Evolutionary conservation across 352 stramenopile genomes (phyloP).

Genomic region (Globisporangium megalacanthum): DNA sequence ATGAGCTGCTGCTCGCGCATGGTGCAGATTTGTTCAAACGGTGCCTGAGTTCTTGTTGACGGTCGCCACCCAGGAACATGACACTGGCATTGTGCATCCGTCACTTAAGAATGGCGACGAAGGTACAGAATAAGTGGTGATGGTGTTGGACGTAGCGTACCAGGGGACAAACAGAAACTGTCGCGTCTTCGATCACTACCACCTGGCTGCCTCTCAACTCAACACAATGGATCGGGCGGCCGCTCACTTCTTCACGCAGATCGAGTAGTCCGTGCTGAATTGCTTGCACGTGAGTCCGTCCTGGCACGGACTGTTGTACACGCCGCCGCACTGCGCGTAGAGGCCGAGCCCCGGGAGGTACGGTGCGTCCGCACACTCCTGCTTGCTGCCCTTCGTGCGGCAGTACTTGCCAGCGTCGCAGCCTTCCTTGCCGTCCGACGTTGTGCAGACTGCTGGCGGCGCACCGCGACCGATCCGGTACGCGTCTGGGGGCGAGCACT

Average conservation of each 20-base stretch:
- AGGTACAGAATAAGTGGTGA: too few species aligned
- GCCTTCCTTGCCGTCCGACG: slow-evolving; percentile 20
- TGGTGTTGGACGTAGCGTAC: too few species aligned
- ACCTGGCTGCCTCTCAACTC: too few species aligned
- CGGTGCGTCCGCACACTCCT: slow-evolving; percentile 40
- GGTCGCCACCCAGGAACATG: too few species aligned
- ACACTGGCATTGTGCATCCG: too few species aligned
- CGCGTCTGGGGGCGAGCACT: slow-evolving; percentile 41
- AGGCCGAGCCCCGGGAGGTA: slow-evolving; percentile 37
- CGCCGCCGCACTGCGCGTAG: slow-evolving; percentile 33
- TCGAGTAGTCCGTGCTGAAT: slow-evolving; percentile 28
- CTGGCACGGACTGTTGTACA: slow-evolving; percentile 16
- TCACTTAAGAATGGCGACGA: too few species aligned
- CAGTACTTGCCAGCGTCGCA: slow-evolving; percentile 55
- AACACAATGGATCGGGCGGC: too few species aligned
- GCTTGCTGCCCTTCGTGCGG: slow-evolving; percentile 38
- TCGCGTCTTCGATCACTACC: too few species aligned
- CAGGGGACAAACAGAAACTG: too few species aligned
- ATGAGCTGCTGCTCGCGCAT: too few species aligned
- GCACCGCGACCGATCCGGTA: slow-evolving; percentile 26
- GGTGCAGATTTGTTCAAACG: too few species aligned
- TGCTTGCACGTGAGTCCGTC: slow-evolving; percentile 31
- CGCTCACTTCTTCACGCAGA: slow-evolving; percentile 22
- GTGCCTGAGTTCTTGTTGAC: too few species aligned
- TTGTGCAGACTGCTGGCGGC: slow-evolving; percentile 28